Conservation (phyloP, 371 early-diverging fungal species). For the Coemansia sp. region DNA sequence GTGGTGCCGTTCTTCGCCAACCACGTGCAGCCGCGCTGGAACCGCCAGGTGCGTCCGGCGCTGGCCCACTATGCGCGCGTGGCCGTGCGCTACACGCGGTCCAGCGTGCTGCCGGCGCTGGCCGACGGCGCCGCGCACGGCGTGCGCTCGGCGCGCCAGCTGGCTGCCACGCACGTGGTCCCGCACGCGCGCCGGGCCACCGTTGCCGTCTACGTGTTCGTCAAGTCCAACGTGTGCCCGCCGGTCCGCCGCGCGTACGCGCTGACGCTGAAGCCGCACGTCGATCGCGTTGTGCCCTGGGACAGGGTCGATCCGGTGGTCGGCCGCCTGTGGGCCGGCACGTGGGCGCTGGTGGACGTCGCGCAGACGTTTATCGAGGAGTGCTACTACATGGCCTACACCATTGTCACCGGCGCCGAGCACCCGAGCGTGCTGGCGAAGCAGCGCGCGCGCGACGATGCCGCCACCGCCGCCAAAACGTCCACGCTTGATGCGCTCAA, state of each 20-base stretch:
- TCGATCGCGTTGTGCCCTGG: conserved; percentile 48
- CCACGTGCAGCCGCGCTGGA: conserved; percentile 41
- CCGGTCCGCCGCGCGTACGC: conserved; percentile 21
- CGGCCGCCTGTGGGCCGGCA: not conserved
- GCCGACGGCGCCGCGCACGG: conserved; percentile 23
- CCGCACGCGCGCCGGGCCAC: conserved; percentile 30
- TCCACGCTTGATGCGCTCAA: conserved; percentile 6
- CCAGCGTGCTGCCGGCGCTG: conserved; percentile 28
- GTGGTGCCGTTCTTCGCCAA: conserved; percentile 33
- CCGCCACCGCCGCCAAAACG: not conserved
- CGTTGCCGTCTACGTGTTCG: conserved; percentile 14
- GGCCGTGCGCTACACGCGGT: conserved; percentile 28
- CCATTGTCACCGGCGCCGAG: conserved; percentile 39
- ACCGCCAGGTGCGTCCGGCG: conserved; percentile 37
- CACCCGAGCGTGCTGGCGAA: conserved; percentile 30
- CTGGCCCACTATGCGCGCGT: conserved; percentile 21
- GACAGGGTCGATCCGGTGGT: conserved; percentile 21
- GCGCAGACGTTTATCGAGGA: conserved; percentile 27
- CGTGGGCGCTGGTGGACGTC: not conserved
- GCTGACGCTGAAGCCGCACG: conserved; percentile 26
- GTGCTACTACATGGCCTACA: conserved; percentile 44
- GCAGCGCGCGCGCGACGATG: conserved; percentile 7
- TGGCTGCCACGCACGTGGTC: conserved; percentile 24
- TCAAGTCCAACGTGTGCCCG: conserved; percentile 23
- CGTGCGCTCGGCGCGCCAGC: conserved; percentile 8